Base-by-base conservation (phyloP, 2,329 filamentous ascomycete genomes). In the Diaporthe vexans region DNA sequence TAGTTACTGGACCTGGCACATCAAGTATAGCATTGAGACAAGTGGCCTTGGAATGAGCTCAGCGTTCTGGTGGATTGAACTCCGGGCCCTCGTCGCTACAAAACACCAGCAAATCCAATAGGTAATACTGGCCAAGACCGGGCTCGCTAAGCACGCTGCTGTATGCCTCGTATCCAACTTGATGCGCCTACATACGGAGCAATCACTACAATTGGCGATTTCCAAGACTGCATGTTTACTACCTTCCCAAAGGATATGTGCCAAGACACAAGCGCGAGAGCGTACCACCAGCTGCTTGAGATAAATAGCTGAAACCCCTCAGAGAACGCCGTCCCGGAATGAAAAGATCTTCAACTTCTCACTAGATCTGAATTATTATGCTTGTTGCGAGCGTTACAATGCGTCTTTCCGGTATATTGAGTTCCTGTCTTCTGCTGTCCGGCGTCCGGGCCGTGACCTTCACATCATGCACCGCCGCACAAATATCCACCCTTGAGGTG, bases 401-500 rank as follows among this genome's bases (percentile, higher is more conserved):
- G 63, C 46, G 63, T 7, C 0, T 52, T 40, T 52, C 29, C 24
- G 15, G 26, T 19, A 9, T 67, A 8, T 4, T 67, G 2, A 2
- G 63, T 37, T 40, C 37, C 2, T 37, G 35, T 2, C 19, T 43
- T 19, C 33, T 52, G 8, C 43, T 65, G 17, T 65, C 43, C 33
- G 61, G 43, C 29, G 6, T 2, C 8, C 13, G 4, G 21, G 63
- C 63, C 21, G 63, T 35, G 46, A 67, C 46, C 21, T 67, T 67
- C 13, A 67, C 63, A 37, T 67, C 63, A 26, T 67, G 63, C 46
- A 17, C 46, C 11, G 46, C 29, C 3, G 46, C 21, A 13, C 46
- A 67, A 46, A 52, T 67, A 52, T 37, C 29, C 21, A 67, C 63
- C 17, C 63, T 67, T 7, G 63, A 67, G 29, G 29, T 52, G 63